Evolutionary conservation across 164 flowering plant species (phyloP).

Genomic region (Tetracentron sinense): DNA sequence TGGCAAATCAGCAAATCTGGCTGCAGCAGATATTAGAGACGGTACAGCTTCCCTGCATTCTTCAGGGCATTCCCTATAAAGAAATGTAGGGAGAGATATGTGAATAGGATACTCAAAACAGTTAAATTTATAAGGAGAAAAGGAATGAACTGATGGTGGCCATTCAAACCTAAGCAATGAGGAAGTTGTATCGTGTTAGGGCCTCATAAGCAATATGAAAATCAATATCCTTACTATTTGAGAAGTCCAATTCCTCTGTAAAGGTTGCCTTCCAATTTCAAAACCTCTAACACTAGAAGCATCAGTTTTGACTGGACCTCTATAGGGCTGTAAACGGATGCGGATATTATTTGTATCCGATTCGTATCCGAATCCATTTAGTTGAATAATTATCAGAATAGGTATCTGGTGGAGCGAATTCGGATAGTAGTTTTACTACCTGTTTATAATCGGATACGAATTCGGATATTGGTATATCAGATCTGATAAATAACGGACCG

Average conservation of each 20-base stretch:
- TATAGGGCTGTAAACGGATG: too few relatives aligned
- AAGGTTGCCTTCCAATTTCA: background rate
- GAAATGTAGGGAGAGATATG: background rate
- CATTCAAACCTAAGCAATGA: background rate
- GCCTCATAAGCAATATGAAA: background rate
- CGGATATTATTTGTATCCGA: too few relatives aligned
- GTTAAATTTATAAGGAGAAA: background rate
- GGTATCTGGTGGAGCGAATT: too few relatives aligned
- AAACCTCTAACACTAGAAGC: background rate
- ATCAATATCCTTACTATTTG: background rate
- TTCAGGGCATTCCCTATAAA: slow-evolving; percentile 74
- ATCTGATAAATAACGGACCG: too few relatives aligned
- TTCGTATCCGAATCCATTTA: too few relatives aligned
- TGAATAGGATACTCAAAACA: background rate
- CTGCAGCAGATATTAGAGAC: slow-evolving; percentile 85
- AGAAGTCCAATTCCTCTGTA: background rate
- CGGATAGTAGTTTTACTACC: too few relatives aligned
- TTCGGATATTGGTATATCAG: too few relatives aligned
- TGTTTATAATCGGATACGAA: too few relatives aligned
- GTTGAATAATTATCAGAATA: too few relatives aligned
- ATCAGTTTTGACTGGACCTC: too few relatives aligned
- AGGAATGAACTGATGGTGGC: background rate
- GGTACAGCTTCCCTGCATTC: slow-evolving; percentile 76
- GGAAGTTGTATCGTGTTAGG: background rate
- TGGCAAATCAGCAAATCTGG: slow-evolving; percentile 89